Conservation (phyloP, 2,329 filamentous ascomycete genomes). For the Ustulina deusta region DNA sequence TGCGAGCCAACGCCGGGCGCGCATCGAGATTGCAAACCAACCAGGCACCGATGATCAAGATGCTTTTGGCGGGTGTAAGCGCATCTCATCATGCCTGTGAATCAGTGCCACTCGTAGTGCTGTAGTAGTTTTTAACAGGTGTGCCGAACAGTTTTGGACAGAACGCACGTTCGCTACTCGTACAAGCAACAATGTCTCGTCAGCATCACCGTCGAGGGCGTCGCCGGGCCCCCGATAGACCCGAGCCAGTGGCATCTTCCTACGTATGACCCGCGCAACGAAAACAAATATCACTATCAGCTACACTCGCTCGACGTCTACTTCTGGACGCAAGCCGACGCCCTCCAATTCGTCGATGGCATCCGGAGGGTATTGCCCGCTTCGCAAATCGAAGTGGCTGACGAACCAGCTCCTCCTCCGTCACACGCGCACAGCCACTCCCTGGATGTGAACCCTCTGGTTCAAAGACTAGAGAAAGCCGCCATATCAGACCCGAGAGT, state of each 20-base stretch:
- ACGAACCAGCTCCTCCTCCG: conserved; percentile 68
- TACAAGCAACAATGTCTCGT: conserved; percentile 80
- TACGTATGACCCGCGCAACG: conserved; percentile 76
- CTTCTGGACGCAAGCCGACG: conserved; percentile 81
- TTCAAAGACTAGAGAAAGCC: conserved; percentile 78
- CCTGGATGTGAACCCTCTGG: conserved; percentile 72
- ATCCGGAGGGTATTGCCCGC: conserved; percentile 73
- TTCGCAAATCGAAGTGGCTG: conserved; percentile 70
- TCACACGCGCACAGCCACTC: conserved; percentile 51
- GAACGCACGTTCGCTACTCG: conserved; percentile 74
- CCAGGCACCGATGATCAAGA: conserved; percentile 81
- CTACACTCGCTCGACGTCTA: conserved; percentile 82
- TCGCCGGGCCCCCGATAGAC: conserved; percentile 53
- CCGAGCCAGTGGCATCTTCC: conserved; percentile 80
- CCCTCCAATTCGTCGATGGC: conserved; percentile 75
- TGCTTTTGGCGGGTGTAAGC: conserved; percentile 80
- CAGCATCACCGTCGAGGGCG: conserved; percentile 71
- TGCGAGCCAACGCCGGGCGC: conserved; percentile 72
- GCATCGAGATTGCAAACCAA: conserved; percentile 81
- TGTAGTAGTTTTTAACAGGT: conserved; percentile 15
- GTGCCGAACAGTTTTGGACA: conserved; percentile 70
- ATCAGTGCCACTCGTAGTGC: not conserved
- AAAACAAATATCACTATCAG: conserved; percentile 83
- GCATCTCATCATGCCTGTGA: not conserved
- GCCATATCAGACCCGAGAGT: conserved; percentile 72